phyloP scores from a whole-genome alignment of 805 yeast species.

The Hanseniaspora lachancei region DNA sequence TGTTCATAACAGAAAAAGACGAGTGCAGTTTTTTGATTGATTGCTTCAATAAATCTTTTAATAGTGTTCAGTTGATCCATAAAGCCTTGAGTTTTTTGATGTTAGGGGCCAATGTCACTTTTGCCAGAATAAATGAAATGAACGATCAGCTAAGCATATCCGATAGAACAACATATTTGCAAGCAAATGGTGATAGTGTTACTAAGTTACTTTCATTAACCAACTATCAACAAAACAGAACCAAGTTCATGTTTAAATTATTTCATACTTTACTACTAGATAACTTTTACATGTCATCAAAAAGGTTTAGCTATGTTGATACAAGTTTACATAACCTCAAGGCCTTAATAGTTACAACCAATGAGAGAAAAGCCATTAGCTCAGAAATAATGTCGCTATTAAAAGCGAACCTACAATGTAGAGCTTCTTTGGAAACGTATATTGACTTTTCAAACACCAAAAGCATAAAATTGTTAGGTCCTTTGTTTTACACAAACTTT shows the following conservation, averaged over 20 bases:
- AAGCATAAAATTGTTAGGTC: conserved; percentile 31
- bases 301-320: neutral
- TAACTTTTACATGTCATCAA: neutral
- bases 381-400: neutral
- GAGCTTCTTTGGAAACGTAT: conserved; percentile 3
- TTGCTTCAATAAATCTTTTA: conserved; percentile 11
- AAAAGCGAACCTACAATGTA: neutral
- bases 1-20: conserved; percentile 28
- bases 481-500: conserved; percentile 44
- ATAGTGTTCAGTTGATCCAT: conserved; percentile 31
- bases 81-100: conserved; percentile 26
- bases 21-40: conserved; percentile 24
- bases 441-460: neutral
- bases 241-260: neutral
- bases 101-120: conserved; percentile 25
- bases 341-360: neutral
- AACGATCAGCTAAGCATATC: conserved; percentile 15
- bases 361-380: neutral
- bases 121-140: conserved; percentile 18
- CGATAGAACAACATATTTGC: conserved; percentile 19
- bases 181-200: conserved; percentile 14
- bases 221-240: neutral
- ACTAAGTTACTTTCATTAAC: conserved; percentile 7
- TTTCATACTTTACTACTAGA: neutral
- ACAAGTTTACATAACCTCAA: neutral